phyloP scores from a whole-genome alignment of 2,329 filamentous ascomycete genomes.

The Helotiales sp. region DNA sequence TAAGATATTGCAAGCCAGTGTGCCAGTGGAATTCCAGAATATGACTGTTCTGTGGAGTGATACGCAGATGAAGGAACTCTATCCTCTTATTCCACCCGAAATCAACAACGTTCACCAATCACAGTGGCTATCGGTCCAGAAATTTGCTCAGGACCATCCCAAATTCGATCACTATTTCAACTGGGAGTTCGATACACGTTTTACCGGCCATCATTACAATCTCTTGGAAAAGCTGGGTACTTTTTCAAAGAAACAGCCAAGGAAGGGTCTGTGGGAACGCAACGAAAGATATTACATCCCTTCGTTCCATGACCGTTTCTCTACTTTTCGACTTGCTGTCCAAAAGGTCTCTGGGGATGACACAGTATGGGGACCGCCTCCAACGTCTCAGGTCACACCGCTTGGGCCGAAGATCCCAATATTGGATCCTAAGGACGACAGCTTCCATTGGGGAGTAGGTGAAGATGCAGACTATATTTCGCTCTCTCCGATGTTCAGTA shows the following conservation, averaged over 20 bases:
- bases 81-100: conserved; percentile 69
- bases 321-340: conserved; percentile 69
- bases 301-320: conserved; percentile 67
- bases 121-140: conserved; percentile 68
- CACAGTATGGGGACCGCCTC: conserved; percentile 65
- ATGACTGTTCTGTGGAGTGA: conserved; percentile 79
- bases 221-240: conserved; percentile 68
- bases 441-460: conserved; percentile 77
- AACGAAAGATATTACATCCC: conserved; percentile 77
- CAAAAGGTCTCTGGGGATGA: conserved; percentile 46
- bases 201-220: conserved; percentile 82
- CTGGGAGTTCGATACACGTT: conserved; percentile 83
- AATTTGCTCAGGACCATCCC: conserved; percentile 66
- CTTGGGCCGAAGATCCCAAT: conserved; percentile 68
- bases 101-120: conserved; percentile 39
- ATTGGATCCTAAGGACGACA: conserved; percentile 61
- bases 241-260: conserved; percentile 71
- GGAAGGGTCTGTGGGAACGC: conserved; percentile 75
- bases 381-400: conserved; percentile 64
- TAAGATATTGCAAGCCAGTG: conserved; percentile 61
- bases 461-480: conserved; percentile 72
- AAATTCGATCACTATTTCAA: conserved; percentile 65
- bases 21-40: conserved; percentile 71
- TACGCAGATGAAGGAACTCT: conserved; percentile 74
- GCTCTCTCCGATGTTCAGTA: conserved; percentile 74